Base-by-base conservation (phyloP, 2,329 filamentous ascomycete species). In the Cercospora nicotianae region DNA sequence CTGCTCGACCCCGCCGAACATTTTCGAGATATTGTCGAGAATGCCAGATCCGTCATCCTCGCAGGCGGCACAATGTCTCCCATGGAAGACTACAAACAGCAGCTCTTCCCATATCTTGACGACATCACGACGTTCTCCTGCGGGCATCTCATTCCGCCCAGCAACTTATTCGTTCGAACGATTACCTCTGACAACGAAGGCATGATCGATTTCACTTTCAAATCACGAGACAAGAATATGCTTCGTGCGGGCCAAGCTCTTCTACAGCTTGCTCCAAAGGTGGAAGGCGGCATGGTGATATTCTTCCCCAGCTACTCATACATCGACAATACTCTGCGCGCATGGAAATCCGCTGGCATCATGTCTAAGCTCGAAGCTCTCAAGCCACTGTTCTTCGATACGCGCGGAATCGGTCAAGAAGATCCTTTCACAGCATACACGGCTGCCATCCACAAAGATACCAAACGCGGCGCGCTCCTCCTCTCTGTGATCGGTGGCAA, bases 11-110 rank as follows among this genome's bases (percentile, higher is more conserved):
- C 95, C 0, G 94, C 94, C 0, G 89, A 94, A 74, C 92, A 96
- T 72, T 98, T 99, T 79, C 90, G 90, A 7, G 91, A 94, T 10
- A 91, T 98, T 62, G 92, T 94, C 1, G 89, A 92, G 31, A 89
- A 91, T 69, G 93, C 95, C 0, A 86, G 93, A 67, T 92, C 94
- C 1, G 91, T 99, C 3, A 90, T 99, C 51, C 83, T 99, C 3
- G 95, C 94, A 0, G 95, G 95, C 67, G 95, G 95, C 23, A 99
- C 95, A 28, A 98, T 99, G 95, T 96, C 95, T 2, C 95, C 95
- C 79, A 96, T 98, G 83, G 87, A 90, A 26, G 95, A 98, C 80
- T 99, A 97, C 79, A 89, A 87, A 39, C 86, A 90, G 3, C 92
- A 97, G 74, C 84, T 99, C 0, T 95, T 99, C 70, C 91, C 94